Conservation (phyloP, 139 green algal species). For the Eudorina sp. region DNA sequence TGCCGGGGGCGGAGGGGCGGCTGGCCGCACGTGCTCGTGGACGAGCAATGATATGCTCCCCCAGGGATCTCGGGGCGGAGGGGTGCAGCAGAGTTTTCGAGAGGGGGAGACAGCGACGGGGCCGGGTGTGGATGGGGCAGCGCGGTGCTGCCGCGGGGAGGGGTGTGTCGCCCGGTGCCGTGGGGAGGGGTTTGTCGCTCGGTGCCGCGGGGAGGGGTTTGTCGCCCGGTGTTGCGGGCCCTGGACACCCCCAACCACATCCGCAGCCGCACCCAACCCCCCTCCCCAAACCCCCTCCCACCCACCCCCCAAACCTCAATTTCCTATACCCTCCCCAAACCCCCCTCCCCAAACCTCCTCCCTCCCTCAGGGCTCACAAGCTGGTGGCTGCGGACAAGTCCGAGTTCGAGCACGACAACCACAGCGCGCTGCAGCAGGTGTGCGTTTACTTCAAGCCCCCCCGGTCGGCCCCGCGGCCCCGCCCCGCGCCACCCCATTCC, state of each 20-base stretch:
- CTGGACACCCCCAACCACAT: too few relatives aligned
- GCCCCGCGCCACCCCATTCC: too few relatives aligned
- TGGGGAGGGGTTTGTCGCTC: not conserved
- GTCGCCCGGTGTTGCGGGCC: not conserved
- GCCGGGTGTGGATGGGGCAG: too few relatives aligned
- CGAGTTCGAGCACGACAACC: not conserved
- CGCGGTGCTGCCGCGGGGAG: not conserved
- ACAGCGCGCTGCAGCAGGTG: slow-evolving; percentile 1
- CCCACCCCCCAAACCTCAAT: not conserved
- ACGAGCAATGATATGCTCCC: too few relatives aligned
- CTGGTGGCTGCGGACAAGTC: not conserved
- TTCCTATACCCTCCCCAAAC: not conserved
- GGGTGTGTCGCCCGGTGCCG: not conserved
- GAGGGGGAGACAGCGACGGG: too few relatives aligned
- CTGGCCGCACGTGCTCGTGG: too few relatives aligned
- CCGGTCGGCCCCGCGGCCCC: not conserved
- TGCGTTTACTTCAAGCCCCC: not conserved
- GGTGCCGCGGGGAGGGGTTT: not conserved
- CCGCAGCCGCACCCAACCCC: too few relatives aligned
- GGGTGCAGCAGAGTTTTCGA: too few relatives aligned
- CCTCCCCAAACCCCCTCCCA: not conserved
- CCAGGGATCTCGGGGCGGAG: too few relatives aligned
- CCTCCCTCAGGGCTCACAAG: not conserved
- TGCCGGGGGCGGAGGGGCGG: too few relatives aligned
- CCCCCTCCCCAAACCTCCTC: not conserved